A percentile compares a stretch with the other conserved stretches of the same genome.
Conservation (phyloP, 371 early-diverging fungal species). For the Funneliformis caledonium region DNA sequence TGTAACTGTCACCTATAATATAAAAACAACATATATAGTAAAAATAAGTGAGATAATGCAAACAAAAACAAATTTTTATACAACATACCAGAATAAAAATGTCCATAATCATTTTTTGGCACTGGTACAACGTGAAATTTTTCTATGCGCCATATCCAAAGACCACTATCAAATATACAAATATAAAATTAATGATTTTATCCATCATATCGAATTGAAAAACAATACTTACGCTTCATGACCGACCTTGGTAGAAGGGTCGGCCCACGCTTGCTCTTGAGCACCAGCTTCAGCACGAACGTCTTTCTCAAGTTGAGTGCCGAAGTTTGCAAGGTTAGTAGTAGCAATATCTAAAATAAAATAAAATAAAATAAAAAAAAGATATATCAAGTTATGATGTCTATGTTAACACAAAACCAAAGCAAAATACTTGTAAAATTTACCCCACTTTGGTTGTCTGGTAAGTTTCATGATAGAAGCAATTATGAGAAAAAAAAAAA, state of each 20-base stretch:
- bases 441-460: constrained; percentile 36
- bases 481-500: no score
- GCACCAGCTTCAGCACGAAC: constrained; percentile 20
- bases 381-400: not conserved
- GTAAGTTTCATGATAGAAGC: not conserved
- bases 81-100: constrained; percentile 69
- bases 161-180: constrained; percentile 48
- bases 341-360: constrained; percentile 21
- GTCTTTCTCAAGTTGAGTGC: constrained; percentile 33
- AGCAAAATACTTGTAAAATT: not conserved
- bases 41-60: constrained; percentile 1
- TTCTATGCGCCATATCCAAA: constrained; percentile 84
- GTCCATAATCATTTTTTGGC: constrained; percentile 67
- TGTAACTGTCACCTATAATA: constrained; percentile 75
- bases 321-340: constrained; percentile 34
- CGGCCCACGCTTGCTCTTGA: constrained; percentile 35
- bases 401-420: not conserved
- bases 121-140: constrained; percentile 72
- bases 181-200: not conserved
- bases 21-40: not conserved
- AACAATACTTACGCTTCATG: constrained; percentile 9
- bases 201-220: not conserved
- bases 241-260: constrained; percentile 5
- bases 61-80: constrained; percentile 1
- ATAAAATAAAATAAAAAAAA: not conserved